These are phyloP conservation scores for Diplodia corticola DNA, from an alignment of 2,329 filamentous ascomycete genomes.

Conservation along the genomic window DNA sequence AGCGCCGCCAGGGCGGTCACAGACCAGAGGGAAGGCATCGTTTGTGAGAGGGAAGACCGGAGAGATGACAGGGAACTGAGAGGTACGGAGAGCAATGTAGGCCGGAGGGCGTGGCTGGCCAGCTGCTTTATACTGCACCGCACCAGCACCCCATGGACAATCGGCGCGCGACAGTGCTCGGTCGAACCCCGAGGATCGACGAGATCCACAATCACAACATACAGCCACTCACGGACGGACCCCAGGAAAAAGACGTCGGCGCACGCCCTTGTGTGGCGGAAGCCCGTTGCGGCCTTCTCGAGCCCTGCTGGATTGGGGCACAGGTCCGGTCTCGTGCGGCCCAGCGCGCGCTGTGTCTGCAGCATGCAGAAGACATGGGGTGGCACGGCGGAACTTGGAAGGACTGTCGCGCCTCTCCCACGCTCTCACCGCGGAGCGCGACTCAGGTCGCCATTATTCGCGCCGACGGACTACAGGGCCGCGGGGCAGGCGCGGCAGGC, in stretches of 20 bases:
- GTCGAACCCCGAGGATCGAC: constrained; percentile 19
- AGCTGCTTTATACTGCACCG: background rate
- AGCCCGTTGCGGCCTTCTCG: constrained; percentile 5
- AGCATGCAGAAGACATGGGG: background rate
- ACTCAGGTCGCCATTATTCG: constrained; percentile 7
- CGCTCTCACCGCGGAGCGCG: too few relatives aligned
- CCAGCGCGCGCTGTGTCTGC: background rate
- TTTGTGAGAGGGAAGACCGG: constrained; percentile 8
- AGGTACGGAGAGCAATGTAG: constrained; percentile 22
- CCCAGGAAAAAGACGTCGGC: constrained; percentile 22
- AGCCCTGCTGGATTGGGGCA: constrained; percentile 1
- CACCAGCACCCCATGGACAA: background rate
- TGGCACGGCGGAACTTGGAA: constrained; percentile 5
- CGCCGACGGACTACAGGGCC: background rate
- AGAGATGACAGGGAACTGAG: constrained; percentile 24
- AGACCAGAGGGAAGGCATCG: constrained; percentile 37
- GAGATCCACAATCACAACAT: constrained; percentile 18
- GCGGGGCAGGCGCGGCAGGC: background rate
- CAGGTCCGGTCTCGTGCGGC: background rate
- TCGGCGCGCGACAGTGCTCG: constrained; percentile 16
- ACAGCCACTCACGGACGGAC: constrained; percentile 16
- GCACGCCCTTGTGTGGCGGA: background rate
- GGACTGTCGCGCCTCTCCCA: too few relatives aligned
- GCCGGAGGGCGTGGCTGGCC: background rate
- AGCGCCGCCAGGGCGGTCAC: constrained; percentile 37